These are phyloP conservation scores for Stereum hirsutum DNA, from an alignment of 1,284 basidiomycete genomes.

Conservation along the genomic window DNA sequence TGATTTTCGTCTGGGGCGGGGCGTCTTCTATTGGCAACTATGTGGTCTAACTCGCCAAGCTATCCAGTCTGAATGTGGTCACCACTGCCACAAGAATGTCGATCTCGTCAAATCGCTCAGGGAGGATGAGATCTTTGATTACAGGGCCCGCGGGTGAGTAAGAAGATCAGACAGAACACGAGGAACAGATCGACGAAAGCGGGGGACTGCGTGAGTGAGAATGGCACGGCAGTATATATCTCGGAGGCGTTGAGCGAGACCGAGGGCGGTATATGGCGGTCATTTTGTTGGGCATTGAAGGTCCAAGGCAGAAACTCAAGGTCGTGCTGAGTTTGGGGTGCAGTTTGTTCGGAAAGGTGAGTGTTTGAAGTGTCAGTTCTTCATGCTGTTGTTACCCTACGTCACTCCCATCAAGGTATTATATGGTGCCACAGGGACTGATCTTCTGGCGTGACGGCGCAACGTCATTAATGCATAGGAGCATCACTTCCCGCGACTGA, in stretches of 20 bases:
- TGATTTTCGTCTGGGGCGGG: slow-evolving; percentile 2
- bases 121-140: slow-evolving; percentile 29
- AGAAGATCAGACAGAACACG: slow-evolving; percentile 16
- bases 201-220: slow-evolving; percentile 4
- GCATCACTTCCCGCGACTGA: neutral
- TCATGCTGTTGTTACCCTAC: too few relatives aligned
- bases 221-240: neutral
- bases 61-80: slow-evolving; percentile 16
- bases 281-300: slow-evolving; percentile 2
- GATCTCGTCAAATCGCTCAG: slow-evolving; percentile 29
- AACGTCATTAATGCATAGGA: neutral
- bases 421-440: too few relatives aligned
- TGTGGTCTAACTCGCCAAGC: neutral
- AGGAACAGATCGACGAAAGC: slow-evolving; percentile 5
- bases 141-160: slow-evolving; percentile 14
- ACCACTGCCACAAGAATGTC: slow-evolving; percentile 30
- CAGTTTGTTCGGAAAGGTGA: slow-evolving; percentile 3
- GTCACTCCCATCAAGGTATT: too few relatives aligned
- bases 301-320: neutral
- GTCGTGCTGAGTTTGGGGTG: neutral
- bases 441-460: neutral
- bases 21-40: slow-evolving; percentile 1
- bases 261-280: slow-evolving; percentile 6
- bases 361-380: neutral
- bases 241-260: slow-evolving; percentile 3